Evolutionary conservation across 2,329 filamentous ascomycete genomes (phyloP).

Genomic region (Colletotrichum karsti): DNA sequence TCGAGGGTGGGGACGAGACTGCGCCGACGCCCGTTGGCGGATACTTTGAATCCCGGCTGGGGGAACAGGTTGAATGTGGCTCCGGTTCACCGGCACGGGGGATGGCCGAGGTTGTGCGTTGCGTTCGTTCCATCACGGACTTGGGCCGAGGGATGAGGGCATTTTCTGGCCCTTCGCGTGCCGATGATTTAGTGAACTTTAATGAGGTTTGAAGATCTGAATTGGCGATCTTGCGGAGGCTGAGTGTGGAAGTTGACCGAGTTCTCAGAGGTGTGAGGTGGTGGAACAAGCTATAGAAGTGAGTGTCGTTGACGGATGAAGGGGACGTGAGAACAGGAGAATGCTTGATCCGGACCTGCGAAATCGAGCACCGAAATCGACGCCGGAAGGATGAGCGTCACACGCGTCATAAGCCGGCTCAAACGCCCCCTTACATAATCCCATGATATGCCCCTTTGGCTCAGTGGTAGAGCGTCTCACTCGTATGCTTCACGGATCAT

Average conservation of each 20-base stretch:
- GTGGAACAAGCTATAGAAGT: not conserved
- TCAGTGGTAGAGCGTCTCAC: constrained; percentile 30
- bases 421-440: not conserved
- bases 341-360: not conserved
- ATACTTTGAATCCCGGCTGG: not conserved
- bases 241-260: not conserved
- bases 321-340: not conserved
- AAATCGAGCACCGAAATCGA: not conserved
- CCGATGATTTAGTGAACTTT: not conserved
- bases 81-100: constrained; percentile 15
- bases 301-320: not conserved
- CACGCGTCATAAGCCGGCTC: too few species aligned
- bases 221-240: not conserved
- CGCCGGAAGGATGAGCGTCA: too few species aligned
- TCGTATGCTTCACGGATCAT: not conserved
- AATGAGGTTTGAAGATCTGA: not conserved
- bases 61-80: not conserved
- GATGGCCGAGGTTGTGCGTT: constrained; percentile 21
- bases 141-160: not conserved
- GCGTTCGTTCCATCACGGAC: constrained; percentile 8
- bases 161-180: not conserved
- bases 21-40: constrained; percentile 10
- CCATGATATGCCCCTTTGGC: constrained; percentile 1
- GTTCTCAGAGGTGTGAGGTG: not conserved
- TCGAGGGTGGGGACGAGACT: not conserved